These are phyloP conservation scores for Mucor plumbeus DNA, from an alignment of 371 early-diverging fungal species.

Conservation along the genomic window DNA sequence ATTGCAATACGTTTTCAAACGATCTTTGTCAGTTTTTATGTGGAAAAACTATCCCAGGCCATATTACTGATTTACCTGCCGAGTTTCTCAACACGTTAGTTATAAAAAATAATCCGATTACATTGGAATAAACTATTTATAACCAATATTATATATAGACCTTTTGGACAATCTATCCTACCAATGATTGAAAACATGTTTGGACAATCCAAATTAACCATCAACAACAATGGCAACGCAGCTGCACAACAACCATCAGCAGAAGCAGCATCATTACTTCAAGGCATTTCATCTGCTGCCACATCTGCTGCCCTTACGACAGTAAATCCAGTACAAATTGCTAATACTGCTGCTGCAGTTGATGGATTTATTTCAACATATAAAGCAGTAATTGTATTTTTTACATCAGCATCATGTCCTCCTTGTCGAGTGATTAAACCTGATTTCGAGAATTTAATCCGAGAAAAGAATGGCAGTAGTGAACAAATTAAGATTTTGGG, in stretches of 20 bases:
- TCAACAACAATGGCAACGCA: background rate
- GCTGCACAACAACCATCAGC: constrained; percentile 13
- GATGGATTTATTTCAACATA: constrained; percentile 48
- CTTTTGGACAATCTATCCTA: constrained; percentile 76
- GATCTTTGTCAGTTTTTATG: constrained; percentile 82
- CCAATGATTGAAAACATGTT: constrained; percentile 86
- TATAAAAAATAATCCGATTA: too few relatives aligned
- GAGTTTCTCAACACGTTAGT: constrained; percentile 73
- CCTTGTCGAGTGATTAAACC: constrained; percentile 79
- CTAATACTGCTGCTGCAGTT: constrained; percentile 37
- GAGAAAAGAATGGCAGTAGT: constrained; percentile 45
- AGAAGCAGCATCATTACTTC: constrained; percentile 31
- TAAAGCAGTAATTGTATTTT: constrained; percentile 70
- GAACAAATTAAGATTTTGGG: constrained; percentile 55
- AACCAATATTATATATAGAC: constrained; percentile 41
- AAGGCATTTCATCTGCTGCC: constrained; percentile 45
- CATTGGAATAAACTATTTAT: background rate
- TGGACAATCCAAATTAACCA: constrained; percentile 55
- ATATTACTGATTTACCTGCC: constrained; percentile 73
- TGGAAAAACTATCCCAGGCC: constrained; percentile 74
- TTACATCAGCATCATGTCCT: constrained; percentile 74
- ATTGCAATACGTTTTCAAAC: constrained; percentile 86
- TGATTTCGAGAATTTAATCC: constrained; percentile 65
- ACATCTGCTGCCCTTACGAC: constrained; percentile 42
- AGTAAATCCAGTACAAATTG: constrained; percentile 35